Percentiles rank a stretch among this genome's conserved stretches.
These are phyloP conservation scores for Tulasnella calospora DNA, from an alignment of 768 basidiomycete genomes.

Conservation along the genomic window DNA sequence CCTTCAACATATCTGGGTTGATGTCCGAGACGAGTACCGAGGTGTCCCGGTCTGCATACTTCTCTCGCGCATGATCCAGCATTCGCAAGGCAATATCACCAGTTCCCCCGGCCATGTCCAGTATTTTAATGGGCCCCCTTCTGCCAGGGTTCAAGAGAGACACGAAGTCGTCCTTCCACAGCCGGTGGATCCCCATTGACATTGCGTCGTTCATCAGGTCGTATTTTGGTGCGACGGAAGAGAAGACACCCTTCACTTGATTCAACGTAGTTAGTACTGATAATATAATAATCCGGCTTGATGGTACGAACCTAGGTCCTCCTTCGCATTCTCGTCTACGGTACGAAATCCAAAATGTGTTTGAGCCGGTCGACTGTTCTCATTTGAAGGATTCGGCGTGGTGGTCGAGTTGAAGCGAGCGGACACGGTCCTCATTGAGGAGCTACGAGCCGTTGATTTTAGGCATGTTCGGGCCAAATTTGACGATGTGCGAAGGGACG, in stretches of 20 bases:
- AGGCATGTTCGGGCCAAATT: neutral
- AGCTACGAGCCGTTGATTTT: neutral
- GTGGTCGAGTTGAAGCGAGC: neutral
- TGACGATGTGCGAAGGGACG: neutral
- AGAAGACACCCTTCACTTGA: slow-evolving; percentile 83
- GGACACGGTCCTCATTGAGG: neutral
- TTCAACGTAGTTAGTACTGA: neutral
- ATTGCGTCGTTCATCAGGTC: slow-evolving; percentile 99
- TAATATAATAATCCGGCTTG: neutral
- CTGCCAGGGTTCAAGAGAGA: slow-evolving; percentile 66
- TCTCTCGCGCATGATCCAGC: slow-evolving; percentile 82
- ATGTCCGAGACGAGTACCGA: slow-evolving; percentile 89
- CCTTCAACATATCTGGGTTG: slow-evolving; percentile 91
- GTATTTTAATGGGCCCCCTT: slow-evolving; percentile 54
- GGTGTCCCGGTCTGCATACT: slow-evolving; percentile 84
- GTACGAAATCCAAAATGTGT: slow-evolving; percentile 93
- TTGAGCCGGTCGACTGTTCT: neutral
- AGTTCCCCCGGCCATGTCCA: slow-evolving; percentile 96
- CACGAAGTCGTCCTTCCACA: slow-evolving; percentile 95
- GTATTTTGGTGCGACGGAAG: slow-evolving; percentile 91
- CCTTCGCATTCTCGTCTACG: slow-evolving; percentile 81
- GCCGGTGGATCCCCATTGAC: slow-evolving; percentile 88
- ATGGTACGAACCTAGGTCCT: slow-evolving; percentile 50
- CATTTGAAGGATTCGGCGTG: neutral
- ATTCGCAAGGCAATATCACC: slow-evolving; percentile 95